Base-by-base conservation (phyloP, 2,329 filamentous ascomycete genomes). In the Xylariaceae sp. region DNA sequence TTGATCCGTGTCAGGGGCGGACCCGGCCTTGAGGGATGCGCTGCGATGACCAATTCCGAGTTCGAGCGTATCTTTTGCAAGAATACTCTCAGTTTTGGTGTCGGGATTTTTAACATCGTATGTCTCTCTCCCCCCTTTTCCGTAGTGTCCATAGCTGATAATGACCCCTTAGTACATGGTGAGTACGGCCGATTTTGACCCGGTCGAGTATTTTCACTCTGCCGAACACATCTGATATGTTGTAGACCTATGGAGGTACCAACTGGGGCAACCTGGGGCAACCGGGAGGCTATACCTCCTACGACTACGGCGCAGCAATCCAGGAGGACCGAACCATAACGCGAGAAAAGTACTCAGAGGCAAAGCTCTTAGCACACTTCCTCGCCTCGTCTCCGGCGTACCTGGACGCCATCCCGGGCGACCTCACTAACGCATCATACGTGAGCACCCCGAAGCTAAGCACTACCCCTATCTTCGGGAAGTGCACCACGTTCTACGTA, bases 221-320 rank as follows among this genome's bases (percentile, higher is more conserved):
- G 13, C 17, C 17, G 4, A 30, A 5, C 9, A 23, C 23, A 17
- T 6, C 48, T 34, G 7, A 34, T 17, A 15, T 23, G 3, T 9
- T 39, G 1, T 39, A 83, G 82, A 86, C 82, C 0, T 89, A 81
- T 64, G 90, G 90, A 11, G 90, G 89, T 4, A 92, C 89, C 0
- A 94, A 93, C 70, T 93, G 89, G 90, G 89, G 89, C 0, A 92
- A 91, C 62, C 73, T 90, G 3, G 88, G 89, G 0, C 84, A 90
- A 64, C 80, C 86, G 8, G 86, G 84, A 9, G 84, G 80, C 2
- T 86, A 86, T 61, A 85, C 82, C 0, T 81, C 79, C 0, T 82
- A 83, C 52, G 81, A 84, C 61, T 84, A 83, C 54, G 80, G 76
- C 6, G 75, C 78, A 6, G 76, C 79, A 5, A 90, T 93, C 55